phyloP scores from a whole-genome alignment of 768 basidiomycete genomes.

The Hypholoma fasciculare region DNA sequence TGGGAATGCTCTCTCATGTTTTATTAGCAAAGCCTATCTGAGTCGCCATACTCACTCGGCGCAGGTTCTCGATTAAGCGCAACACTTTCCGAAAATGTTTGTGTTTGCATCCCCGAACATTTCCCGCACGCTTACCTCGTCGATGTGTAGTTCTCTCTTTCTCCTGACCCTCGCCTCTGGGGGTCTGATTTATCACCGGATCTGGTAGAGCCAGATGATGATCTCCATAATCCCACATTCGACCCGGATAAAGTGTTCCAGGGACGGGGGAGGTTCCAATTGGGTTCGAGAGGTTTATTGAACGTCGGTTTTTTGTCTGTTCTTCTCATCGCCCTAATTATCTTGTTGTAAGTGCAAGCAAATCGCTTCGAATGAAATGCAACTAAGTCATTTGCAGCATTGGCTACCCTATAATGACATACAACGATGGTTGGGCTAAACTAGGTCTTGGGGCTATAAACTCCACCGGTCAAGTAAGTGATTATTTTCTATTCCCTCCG shows the following conservation, averaged over 20 bases:
- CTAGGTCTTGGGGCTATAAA: slow-evolving; percentile 43
- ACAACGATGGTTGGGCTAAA: slow-evolving; percentile 17
- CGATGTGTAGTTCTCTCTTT: slow-evolving; percentile 53
- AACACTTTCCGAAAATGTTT: slow-evolving; percentile 45
- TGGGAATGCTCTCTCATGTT: background rate
- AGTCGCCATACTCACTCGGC: slow-evolving; percentile 45
- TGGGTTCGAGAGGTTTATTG: slow-evolving; percentile 61
- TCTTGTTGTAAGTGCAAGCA: slow-evolving; percentile 54
- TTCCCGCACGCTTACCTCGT: background rate
- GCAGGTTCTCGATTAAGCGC: slow-evolving; percentile 39
- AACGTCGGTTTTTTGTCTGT: slow-evolving; percentile 73
- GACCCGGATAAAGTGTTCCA: slow-evolving; percentile 26
- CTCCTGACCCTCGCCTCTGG: slow-evolving; percentile 69
- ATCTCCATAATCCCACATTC: slow-evolving; percentile 66
- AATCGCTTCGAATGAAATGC: background rate
- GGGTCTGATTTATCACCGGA: slow-evolving; percentile 58
- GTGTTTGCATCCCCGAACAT: background rate
- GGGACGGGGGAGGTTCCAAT: slow-evolving; percentile 36
- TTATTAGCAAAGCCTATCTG: slow-evolving; percentile 32
- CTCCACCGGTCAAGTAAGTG: slow-evolving; percentile 57
- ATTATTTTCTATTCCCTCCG: background rate
- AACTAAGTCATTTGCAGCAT: slow-evolving; percentile 28
- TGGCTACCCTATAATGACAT: slow-evolving; percentile 48
- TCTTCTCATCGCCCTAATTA: slow-evolving; percentile 45
- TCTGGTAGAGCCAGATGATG: slow-evolving; percentile 66